Percentiles rank a stretch among this genome's conserved stretches.
Conservation (phyloP, 1,139 yeast species). For the Taphrina sp. region DNA sequence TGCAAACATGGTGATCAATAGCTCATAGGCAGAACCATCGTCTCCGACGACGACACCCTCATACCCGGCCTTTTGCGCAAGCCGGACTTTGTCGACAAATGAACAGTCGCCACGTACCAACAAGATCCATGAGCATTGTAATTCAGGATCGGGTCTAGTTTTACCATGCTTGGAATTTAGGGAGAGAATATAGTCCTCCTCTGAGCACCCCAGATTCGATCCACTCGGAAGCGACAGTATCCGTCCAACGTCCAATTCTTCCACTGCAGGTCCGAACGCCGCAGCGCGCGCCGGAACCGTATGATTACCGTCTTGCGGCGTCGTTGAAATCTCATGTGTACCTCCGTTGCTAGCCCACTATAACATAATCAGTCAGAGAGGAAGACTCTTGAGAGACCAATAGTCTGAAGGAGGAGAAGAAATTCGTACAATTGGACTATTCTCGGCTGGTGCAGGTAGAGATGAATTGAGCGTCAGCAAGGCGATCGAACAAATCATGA, state of each 20-base stretch:
- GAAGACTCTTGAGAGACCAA: too few species aligned
- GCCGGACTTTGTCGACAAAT: slow-evolving; percentile 46
- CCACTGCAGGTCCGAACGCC: slow-evolving; percentile 44
- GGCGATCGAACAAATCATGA: slow-evolving; percentile 16
- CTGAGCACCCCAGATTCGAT: slow-evolving; percentile 4
- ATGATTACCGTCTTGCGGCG: slow-evolving; percentile 23
- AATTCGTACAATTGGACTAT: slow-evolving; percentile 16
- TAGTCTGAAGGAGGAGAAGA: too few species aligned
- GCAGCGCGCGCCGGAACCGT: slow-evolving; percentile 44
- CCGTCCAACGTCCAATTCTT: slow-evolving; percentile 32
- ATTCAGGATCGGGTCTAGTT: slow-evolving; percentile 40
- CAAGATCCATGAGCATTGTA: slow-evolving; percentile 44
- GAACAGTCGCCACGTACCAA: slow-evolving; percentile 48
- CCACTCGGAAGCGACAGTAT: background rate
- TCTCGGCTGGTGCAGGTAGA: slow-evolving; percentile 9
- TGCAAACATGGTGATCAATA: slow-evolving; percentile 46
- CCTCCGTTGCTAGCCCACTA: slow-evolving; percentile 22
- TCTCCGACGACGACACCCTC: slow-evolving; percentile 49
- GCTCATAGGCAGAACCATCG: slow-evolving; percentile 41
- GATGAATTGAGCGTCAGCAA: slow-evolving; percentile 13
- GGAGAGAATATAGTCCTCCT: background rate
- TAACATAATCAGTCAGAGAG: too few species aligned
- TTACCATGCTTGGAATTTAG: slow-evolving; percentile 1
- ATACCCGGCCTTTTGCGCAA: slow-evolving; percentile 47
- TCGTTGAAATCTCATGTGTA: slow-evolving; percentile 20